Base-by-base conservation (phyloP, 352 stramenopile genomes). In the Phytopythium delawarense region DNA sequence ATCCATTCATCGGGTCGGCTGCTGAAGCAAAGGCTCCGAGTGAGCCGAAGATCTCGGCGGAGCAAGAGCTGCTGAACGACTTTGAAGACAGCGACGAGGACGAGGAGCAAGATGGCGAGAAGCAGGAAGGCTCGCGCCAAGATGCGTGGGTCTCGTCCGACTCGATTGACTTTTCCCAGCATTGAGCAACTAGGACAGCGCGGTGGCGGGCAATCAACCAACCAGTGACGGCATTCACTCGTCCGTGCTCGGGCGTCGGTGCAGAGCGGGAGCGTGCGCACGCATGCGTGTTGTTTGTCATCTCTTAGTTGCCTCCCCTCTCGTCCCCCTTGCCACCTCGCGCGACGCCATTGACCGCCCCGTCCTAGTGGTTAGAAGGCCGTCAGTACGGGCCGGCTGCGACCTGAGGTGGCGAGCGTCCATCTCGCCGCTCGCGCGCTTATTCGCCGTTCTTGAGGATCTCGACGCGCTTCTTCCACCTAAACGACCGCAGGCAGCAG, bases 41-140 rank as follows among this genome's bases (percentile, higher is more conserved):
- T 4, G 67, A 76, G 20, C 30, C 69, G 23, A 60, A 61, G 44
- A 56, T 91, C 21, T 91, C 86, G 20, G 84, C 79, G 9, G 84
- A 90, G 54, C 74, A 93, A 57, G 86, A 95, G 34, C 69, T 95
- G 59, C 67, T 92, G 58, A 87, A 95, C 56, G 86, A 95, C 75
- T 95, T 95, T 67, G 83, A 91, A 54, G 81, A 94, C 65, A 90
- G 80, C 44, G 82, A 91, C 9, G 78, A 87, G 4, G 83, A 92
- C 20, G 73, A 81, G 9, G 61, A 75, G 21, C 37, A 64, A 54
- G 37, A 25, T 5, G 57, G 64, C 28, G 53, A 61, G 25, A 63
- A 69, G 57, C 37, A 61, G 58, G 53, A 65, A 16, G 16, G 37
- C 37, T 15, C 37, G 37, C 8, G 9, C 37, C 56, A 68, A 7